A percentile compares a stretch with the other conserved stretches of the same genome.
phyloP scores from a whole-genome alignment of 345 rosid genomes.

The Aquilaria yunnanensis region DNA sequence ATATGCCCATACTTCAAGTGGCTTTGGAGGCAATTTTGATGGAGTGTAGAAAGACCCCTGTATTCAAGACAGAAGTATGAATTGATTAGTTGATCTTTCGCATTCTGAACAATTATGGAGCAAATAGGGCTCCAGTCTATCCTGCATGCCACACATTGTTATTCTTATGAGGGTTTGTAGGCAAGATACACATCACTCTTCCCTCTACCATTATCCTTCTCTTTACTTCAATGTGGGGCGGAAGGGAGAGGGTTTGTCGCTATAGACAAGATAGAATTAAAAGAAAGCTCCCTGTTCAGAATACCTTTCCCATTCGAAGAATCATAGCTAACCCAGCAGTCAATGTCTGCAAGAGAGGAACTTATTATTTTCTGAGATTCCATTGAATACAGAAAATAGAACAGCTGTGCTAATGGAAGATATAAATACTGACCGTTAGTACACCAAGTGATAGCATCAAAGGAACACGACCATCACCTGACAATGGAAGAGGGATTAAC shows the following conservation, averaged over 20 bases:
- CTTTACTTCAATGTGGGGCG: neutral
- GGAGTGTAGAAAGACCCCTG: conserved; percentile 63
- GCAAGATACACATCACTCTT: too few relatives aligned
- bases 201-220: too few relatives aligned
- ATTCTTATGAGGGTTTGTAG: too few relatives aligned
- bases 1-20: conserved; percentile 83
- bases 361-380: neutral
- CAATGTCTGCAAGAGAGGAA: conserved; percentile 53
- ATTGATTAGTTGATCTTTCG: too few relatives aligned
- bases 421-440: conserved; percentile 50
- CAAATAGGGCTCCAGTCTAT: too few relatives aligned
- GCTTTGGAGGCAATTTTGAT: conserved; percentile 80
- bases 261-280: neutral
- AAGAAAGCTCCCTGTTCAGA: conserved; percentile 7
- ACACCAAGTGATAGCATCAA: conserved; percentile 68
- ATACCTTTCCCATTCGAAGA: conserved; percentile 86
- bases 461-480: conserved; percentile 91
- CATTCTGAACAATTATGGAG: too few relatives aligned
- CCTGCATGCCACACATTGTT: conserved; percentile 22
- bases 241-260: neutral
- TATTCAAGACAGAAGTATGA: too few relatives aligned
- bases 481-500: conserved; percentile 19
- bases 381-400: neutral
- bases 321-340: conserved; percentile 83
- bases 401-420: neutral